phyloP scores from a whole-genome alignment of 2,329 filamentous ascomycete species.

The Trichoderma arundinaceum region DNA sequence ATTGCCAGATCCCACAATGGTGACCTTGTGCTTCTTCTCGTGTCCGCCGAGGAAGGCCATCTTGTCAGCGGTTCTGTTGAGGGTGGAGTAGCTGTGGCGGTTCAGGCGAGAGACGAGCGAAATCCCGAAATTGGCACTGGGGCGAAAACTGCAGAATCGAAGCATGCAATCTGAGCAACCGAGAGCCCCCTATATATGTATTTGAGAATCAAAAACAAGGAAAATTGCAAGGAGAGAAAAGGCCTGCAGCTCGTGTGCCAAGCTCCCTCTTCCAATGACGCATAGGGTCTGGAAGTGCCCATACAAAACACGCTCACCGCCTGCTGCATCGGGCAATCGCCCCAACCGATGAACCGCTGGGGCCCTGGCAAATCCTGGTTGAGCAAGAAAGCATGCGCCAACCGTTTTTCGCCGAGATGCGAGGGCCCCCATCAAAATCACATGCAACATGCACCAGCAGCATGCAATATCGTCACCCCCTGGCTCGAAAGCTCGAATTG shows the following conservation, averaged over 20 bases:
- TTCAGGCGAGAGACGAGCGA: conserved; percentile 29
- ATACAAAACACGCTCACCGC: conserved; percentile 33
- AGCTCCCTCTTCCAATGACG: conserved; percentile 26
- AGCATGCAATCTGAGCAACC: conserved; percentile 36
- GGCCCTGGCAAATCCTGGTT: not conserved
- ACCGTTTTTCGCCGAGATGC: conserved; percentile 35
- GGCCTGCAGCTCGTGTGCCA: conserved; percentile 23
- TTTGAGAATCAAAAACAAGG: conserved; percentile 5
- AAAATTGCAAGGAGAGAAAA: not conserved
- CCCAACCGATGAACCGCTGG: conserved; percentile 33
- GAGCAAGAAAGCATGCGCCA: conserved; percentile 2
- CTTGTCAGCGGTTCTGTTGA: conserved; percentile 35
- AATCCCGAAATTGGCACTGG: conserved; percentile 32
- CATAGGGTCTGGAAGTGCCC: conserved; percentile 7
- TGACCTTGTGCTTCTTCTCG: conserved; percentile 85
- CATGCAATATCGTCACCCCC: conserved; percentile 9
- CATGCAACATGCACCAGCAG: conserved; percentile 26
- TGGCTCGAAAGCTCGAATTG: not conserved
- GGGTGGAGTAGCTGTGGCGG: conserved; percentile 35
- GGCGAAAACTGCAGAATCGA: conserved; percentile 35
- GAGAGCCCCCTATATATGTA: conserved; percentile 16
- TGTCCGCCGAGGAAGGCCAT: conserved; percentile 54
- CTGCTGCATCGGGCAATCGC: conserved; percentile 31
- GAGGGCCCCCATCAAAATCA: conserved; percentile 29
- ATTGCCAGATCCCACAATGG: conserved; percentile 93